A percentile compares a stretch with the other conserved stretches of the same genome.
These are phyloP conservation scores for Coccomyxa sp. DNA, from an alignment of 139 green algal genomes.

Conservation along the genomic window DNA sequence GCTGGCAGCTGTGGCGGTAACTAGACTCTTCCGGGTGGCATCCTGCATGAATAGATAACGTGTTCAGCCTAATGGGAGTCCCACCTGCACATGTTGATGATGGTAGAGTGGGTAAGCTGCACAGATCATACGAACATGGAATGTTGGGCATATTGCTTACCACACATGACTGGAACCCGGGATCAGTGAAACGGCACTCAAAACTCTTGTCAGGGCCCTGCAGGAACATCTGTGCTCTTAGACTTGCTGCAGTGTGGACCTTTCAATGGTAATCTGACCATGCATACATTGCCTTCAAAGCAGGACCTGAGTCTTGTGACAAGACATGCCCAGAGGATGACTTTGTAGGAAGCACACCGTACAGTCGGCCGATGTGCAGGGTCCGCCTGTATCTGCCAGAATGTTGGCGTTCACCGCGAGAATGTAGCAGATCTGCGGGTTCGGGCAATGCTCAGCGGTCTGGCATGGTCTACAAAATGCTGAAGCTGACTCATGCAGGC, in stretches of 20 bases:
- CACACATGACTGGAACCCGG: conserved; percentile 35
- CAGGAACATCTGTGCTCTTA: background rate
- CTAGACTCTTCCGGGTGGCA: conserved; percentile 37
- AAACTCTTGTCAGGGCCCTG: conserved; percentile 10
- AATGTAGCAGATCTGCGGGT: conserved; percentile 63
- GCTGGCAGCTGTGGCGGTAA: conserved; percentile 65
- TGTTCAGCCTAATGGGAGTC: background rate
- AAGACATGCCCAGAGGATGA: background rate
- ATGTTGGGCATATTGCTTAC: conserved; percentile 12
- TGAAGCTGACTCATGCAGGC: background rate
- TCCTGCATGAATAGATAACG: conserved; percentile 12
- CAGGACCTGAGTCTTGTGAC: background rate
- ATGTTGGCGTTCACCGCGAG: conserved; percentile 70
- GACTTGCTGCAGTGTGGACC: background rate
- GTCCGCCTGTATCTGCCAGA: conserved; percentile 60
- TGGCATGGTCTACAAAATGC: background rate
- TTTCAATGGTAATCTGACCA: background rate
- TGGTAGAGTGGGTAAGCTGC: background rate
- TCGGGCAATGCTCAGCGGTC: too few species aligned
- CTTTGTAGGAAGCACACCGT: conserved; percentile 11
- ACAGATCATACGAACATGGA: background rate
- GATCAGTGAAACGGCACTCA: conserved; percentile 16
- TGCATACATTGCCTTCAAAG: background rate
- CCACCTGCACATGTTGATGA: background rate
- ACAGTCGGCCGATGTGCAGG: conserved; percentile 51